phyloP scores from a whole-genome alignment of 768 basidiomycete genomes.

The Termitomyces sp. region DNA sequence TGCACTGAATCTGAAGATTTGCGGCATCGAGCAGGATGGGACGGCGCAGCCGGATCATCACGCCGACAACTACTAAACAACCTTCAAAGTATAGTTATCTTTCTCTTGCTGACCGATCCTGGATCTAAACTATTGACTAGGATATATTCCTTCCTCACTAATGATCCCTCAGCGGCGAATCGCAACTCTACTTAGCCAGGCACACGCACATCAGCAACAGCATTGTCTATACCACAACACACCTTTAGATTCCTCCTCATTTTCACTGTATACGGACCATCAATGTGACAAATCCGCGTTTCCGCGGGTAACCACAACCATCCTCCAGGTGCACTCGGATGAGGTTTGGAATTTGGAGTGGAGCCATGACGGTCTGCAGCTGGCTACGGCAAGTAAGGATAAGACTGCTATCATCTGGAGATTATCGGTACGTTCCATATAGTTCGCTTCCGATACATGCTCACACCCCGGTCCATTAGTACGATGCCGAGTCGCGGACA shows the following conservation, averaged over 20 bases:
- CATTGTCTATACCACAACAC: slow-evolving; percentile 86
- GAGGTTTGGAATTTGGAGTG: slow-evolving; percentile 97
- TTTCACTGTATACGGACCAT: slow-evolving; percentile 88
- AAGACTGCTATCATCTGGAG: slow-evolving; percentile 86
- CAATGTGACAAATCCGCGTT: slow-evolving; percentile 76
- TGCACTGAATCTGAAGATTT: slow-evolving; percentile 82
- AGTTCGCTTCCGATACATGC: slow-evolving; percentile 1
- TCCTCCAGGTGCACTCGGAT: slow-evolving; percentile 81
- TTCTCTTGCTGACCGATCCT: slow-evolving; percentile 1
- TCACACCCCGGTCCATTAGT: slow-evolving; percentile 1
- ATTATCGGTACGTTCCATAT: slow-evolving; percentile 55
- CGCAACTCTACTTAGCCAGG: slow-evolving; percentile 78
- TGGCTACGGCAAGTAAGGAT: slow-evolving; percentile 90
- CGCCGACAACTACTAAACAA: slow-evolving; percentile 68
- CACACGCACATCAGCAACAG: slow-evolving; percentile 71
- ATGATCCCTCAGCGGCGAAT: slow-evolving; percentile 94
- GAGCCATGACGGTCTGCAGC: slow-evolving; percentile 81
- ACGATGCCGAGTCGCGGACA: slow-evolving; percentile 23
- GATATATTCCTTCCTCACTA: slow-evolving; percentile 80
- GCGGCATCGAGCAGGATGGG: slow-evolving; percentile 78
- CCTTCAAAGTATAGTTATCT: slow-evolving; percentile 69
- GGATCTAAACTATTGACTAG: slow-evolving; percentile 33
- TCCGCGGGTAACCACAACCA: slow-evolving; percentile 79
- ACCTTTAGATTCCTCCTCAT: slow-evolving; percentile 45
- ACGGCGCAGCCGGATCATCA: slow-evolving; percentile 80